Conservation (phyloP, 2,329 filamentous ascomycete species). For the Talaromyces sp. region DNA sequence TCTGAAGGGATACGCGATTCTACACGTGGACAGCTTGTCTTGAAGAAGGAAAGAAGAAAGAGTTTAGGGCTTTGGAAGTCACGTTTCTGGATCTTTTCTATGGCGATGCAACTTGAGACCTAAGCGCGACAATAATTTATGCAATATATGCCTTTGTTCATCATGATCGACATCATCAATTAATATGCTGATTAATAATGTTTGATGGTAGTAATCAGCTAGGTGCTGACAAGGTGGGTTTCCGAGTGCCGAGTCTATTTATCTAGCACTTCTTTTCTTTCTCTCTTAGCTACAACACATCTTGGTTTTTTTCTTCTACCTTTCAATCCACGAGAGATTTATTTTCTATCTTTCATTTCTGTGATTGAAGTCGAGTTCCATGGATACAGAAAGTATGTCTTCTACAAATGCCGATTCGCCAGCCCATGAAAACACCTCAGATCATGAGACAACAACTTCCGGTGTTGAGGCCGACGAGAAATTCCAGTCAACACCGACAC, state of each 20-base stretch:
- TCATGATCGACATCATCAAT: neutral
- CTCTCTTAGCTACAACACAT: neutral
- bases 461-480: neutral
- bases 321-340: neutral
- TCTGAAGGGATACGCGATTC: neutral
- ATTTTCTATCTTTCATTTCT: neutral
- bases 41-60: no score
- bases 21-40: neutral
- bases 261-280: neutral
- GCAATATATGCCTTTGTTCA: neutral
- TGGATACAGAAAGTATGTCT: neutral
- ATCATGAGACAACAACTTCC: neutral
- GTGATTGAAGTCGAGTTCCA: neutral
- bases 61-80: neutral
- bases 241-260: neutral
- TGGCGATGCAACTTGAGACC: neutral
- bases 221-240: neutral
- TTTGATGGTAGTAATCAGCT: neutral
- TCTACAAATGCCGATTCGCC: neutral
- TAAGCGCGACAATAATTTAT: neutral
- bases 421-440: neutral
- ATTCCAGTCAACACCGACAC: neutral
- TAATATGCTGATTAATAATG: neutral
- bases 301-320: neutral
- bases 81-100: neutral